Evolutionary conservation across 208 protist genomes (phyloP).

Genomic region (Acanthamoeba sp.): DNA sequence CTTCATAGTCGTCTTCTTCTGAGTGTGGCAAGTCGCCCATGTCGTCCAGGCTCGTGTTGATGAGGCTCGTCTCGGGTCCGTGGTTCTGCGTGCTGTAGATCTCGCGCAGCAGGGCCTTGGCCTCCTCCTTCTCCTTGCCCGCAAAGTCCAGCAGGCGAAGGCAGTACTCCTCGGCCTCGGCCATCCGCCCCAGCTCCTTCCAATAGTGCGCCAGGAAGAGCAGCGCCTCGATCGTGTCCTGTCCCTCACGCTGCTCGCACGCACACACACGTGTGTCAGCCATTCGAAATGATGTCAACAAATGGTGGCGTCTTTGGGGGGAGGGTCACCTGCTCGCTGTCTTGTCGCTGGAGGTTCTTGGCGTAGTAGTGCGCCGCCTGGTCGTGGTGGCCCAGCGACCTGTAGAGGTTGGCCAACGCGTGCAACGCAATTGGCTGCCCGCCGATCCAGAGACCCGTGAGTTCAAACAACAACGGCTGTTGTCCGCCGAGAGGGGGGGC

Average conservation of each 20-base stretch:
- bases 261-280: background rate
- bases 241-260: background rate
- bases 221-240: constrained; percentile 11
- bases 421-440: constrained; percentile 82
- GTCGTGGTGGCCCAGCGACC: constrained; percentile 76
- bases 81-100: background rate
- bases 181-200: background rate
- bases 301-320: background rate
- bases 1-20: too few species aligned
- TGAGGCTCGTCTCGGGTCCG: background rate
- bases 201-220: constrained; percentile 38
- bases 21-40: background rate
- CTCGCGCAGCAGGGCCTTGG: background rate
- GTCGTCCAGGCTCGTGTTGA: background rate
- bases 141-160: constrained; percentile 28
- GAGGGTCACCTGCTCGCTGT: constrained; percentile 2
- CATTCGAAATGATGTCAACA: background rate
- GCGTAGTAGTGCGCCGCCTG: constrained; percentile 82
- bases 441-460: too few species aligned
- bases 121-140: constrained; percentile 33
- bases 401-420: constrained; percentile 86
- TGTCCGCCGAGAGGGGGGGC: too few species aligned
- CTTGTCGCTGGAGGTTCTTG: constrained; percentile 15
- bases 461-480: too few species aligned
- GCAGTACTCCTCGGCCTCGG: background rate